Conservation (phyloP, 1,139 yeast genomes). For the Geotrichum cucujoidarum region DNA sequence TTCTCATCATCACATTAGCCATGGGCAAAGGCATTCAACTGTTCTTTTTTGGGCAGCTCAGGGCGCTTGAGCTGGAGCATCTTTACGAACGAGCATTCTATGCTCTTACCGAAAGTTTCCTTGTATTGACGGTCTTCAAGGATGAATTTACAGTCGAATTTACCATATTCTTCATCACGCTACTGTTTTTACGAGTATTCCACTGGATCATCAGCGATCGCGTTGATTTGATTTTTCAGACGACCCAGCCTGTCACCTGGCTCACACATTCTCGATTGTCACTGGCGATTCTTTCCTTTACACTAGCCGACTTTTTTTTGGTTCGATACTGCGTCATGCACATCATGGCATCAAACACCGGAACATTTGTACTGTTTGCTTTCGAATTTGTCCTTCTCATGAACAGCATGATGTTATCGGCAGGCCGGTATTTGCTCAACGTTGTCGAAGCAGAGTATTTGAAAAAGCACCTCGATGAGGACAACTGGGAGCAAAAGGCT, state of each 20-base stretch:
- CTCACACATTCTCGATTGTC: constrained; percentile 37
- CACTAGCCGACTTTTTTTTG: constrained; percentile 48
- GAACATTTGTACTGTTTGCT: constrained; percentile 53
- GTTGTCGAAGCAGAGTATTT: constrained; percentile 51
- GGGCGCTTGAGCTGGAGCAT: constrained; percentile 74
- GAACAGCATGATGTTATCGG: constrained; percentile 49
- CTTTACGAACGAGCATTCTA: constrained; percentile 62
- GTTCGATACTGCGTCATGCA: constrained; percentile 57
- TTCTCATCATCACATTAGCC: constrained; percentile 40
- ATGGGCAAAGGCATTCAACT: constrained; percentile 46
- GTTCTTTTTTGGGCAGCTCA: constrained; percentile 66
- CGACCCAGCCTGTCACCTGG: constrained; percentile 33
- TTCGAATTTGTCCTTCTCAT: constrained; percentile 69
- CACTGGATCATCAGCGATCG: constrained; percentile 61
- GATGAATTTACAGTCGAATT: constrained; percentile 52
- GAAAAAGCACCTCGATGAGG: constrained; percentile 50
- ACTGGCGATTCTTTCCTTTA: constrained; percentile 42
- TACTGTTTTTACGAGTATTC: constrained; percentile 59
- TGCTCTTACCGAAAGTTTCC: constrained; percentile 60
- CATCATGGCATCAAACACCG: constrained; percentile 43
- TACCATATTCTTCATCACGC: constrained; percentile 35
- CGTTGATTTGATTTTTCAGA: constrained; percentile 36
- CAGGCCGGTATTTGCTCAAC: constrained; percentile 50
- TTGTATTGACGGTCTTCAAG: constrained; percentile 58
- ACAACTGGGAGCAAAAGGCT: constrained; percentile 69